phyloP scores from a whole-genome alignment of 495 filamentous ascomycete species.

The Acidiella bohemica region DNA sequence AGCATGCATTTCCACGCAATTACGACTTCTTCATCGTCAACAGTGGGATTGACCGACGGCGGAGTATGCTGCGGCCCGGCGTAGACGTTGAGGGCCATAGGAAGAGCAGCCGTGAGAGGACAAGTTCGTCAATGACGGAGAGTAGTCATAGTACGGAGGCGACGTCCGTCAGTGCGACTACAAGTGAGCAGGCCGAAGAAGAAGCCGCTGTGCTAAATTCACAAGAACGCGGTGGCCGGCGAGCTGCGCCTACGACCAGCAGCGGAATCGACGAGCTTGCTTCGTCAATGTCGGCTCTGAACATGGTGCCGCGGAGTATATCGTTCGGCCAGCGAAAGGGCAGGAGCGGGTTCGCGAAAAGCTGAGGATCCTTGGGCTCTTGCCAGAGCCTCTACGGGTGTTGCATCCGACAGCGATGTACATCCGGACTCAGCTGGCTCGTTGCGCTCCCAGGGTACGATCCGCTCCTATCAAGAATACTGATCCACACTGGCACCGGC shows the following conservation, averaged over 20 bases:
- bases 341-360: conserved; percentile 27
- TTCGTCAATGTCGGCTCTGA: conserved; percentile 68
- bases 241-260: background rate
- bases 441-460: too few relatives aligned
- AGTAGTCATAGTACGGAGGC: conserved; percentile 18
- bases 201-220: background rate
- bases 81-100: conserved; percentile 14
- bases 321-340: conserved; percentile 51
- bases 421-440: too few relatives aligned
- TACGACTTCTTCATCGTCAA: conserved; percentile 86
- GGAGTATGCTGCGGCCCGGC: conserved; percentile 52
- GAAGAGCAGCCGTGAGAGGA: conserved; percentile 19
- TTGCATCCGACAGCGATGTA: too few relatives aligned
- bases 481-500: too few relatives aligned
- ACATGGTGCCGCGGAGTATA: conserved; percentile 67
- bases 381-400: too few relatives aligned
- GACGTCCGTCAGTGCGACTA: conserved; percentile 17
- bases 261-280: conserved; percentile 57
- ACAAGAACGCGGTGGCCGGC: background rate
- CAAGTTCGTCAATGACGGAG: conserved; percentile 13
- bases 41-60: conserved; percentile 72
- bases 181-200: conserved; percentile 1
- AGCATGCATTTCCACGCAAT: conserved; percentile 80
- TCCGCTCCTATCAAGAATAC: too few relatives aligned
- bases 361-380: conserved; percentile 1